Evolutionary conservation across 1,284 basidiomycete species (phyloP), one percentile per base, ranked within the genome.

Genomic region (Thecaphora thlaspeos): DNA sequence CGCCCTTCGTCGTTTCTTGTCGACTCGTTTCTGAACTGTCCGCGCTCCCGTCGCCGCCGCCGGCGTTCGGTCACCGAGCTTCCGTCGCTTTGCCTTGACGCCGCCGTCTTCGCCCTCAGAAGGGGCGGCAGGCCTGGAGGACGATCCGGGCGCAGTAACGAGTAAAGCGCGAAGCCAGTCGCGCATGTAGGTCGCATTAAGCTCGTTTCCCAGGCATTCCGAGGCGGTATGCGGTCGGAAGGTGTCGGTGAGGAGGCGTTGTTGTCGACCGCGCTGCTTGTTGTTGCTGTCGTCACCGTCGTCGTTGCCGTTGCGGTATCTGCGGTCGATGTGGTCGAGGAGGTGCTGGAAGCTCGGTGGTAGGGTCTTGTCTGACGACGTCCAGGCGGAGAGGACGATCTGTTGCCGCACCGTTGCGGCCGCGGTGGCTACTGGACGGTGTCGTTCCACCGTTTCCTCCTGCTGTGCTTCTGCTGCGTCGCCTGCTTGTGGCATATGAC

Each of bases 161-260:
- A 57, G 46, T 22, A 73, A 46, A 10, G 59, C 54, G 2, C 51
- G 61, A 19, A 73, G 48, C 70, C 70, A 73, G 46, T 71, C 62
- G 18, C 51, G 42, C 19, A 73, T 48, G 26, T 60, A 65, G 11
- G 19, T 8, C 7, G 69, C 67, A 12, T 40, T 44, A 9, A 17
- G 3, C 40, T 68, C 58, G 48, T 70, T 71, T 37, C 55, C 63
- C 1, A 68, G 23, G 19, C 59, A 57, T 3, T 60, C 48, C 10
- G n/a, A n/a, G 0, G 67, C 50, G 2, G 42, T 14, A 17, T 26
- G 47, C 3, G 69, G 69, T 7, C 61, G 53, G 36, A 43, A 68
- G 11, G 47, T 42, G 23, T 69, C 66, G n/a, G 39, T 49, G 66
- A 67, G 69, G 8, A 62, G 42, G 34, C 58, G 8, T 7, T 7